phyloP scores from a whole-genome alignment of 805 yeast species.

The Cyberlindnera mycetangii region DNA sequence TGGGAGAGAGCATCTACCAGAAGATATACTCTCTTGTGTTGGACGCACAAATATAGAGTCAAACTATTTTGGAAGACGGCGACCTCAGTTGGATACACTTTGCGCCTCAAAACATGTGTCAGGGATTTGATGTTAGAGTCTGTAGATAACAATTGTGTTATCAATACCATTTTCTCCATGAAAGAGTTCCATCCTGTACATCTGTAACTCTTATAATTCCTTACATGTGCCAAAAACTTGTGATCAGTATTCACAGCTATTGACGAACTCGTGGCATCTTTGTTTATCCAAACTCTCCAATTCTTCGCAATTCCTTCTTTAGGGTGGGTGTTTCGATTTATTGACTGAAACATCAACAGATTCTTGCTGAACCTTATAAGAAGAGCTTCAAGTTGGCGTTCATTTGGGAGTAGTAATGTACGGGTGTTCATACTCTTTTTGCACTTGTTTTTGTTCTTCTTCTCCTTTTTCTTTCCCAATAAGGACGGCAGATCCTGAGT shows the following conservation, averaged over 20 bases:
- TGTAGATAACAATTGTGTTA: neutral
- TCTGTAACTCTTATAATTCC: neutral
- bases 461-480: neutral
- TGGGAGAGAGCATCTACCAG: constrained; percentile 1
- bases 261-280: neutral
- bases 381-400: neutral
- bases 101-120: constrained; percentile 1
- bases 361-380: neutral
- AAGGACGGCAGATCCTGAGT: no score
- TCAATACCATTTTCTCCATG: neutral
- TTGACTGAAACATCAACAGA: neutral
- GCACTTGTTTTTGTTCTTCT: neutral
- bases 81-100: neutral
- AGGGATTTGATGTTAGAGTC: neutral
- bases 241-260: neutral
- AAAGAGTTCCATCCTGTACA: neutral
- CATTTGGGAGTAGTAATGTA: neutral
- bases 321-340: neutral
- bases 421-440: neutral
- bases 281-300: neutral
- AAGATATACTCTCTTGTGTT: neutral
- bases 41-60: neutral
- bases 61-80: neutral
- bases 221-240: neutral
- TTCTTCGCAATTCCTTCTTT: neutral